Evolutionary conservation across 1,284 basidiomycete species (phyloP), one percentile per base, ranked within the genome.

Genomic region (Heterobasidion parviporum): DNA sequence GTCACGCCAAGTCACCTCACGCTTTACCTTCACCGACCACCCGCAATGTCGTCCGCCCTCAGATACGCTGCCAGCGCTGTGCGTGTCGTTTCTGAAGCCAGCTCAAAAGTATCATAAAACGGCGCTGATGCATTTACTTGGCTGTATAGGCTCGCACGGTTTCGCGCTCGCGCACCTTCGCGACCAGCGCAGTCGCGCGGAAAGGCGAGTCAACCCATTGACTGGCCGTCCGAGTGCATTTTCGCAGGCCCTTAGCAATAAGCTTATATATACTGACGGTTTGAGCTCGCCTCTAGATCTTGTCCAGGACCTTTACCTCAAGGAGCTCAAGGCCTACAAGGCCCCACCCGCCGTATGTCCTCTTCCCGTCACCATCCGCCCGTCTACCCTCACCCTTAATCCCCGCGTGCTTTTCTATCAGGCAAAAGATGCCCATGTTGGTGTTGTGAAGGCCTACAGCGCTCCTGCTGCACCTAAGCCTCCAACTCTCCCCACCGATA

Each of bases 291-390:
- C 18, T 46, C 18, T 67, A 96, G 94, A 97, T 77, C 77, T 96
- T 66, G 80, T 98, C 57, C 92, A 96, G 81, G 93, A 97, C 64
- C 71, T 96, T 56, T 98, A 98, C 76, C 67, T 98, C 64, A 85
- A 81, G 68, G 89, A 96, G 77, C 81, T 98, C 68, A 96, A 92
- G 77, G 72, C 82, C 16, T 98, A 95, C 85, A 96, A 94, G 79
- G 71, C 81, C 46, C 70, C 79, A 32, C 71, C 78, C 8, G 65
- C 63, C 33, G 87, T 89, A 61, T 62, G 79, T 76, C 32, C 47
- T 38, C 26, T 47, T 38, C 36, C n/a, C 46, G 36, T 48, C 8
- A 54, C 53, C 36, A 48, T 43, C 47, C 43, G 32, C 41, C 6
- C 58, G 38, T 18, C 36, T 41, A 33, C 33, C n/a, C 32, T 18